Evolutionary conservation across 208 protist genomes (phyloP).

Genomic region (Leishmania gerbilli): DNA sequence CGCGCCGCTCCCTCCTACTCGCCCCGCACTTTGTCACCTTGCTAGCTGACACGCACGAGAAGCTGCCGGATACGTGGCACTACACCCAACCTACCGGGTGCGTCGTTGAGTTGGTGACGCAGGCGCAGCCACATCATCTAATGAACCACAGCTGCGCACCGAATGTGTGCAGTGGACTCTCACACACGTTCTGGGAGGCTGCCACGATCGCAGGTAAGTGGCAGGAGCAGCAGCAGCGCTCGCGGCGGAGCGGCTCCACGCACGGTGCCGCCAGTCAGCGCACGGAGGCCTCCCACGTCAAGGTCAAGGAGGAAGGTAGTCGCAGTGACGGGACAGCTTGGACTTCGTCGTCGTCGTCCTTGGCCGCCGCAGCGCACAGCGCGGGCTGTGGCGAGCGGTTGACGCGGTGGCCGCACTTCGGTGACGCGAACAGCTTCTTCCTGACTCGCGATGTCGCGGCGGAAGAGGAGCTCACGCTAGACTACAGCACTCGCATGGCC

Average conservation of each 20-base stretch:
- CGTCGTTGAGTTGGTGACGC: slow-evolving; percentile 64
- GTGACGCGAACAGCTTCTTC: slow-evolving; percentile 79
- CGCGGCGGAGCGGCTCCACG: neutral
- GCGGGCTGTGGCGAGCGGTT: slow-evolving; percentile 34
- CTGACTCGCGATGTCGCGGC: slow-evolving; percentile 59
- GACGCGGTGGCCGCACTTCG: slow-evolving; percentile 49
- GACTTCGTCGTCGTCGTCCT: neutral
- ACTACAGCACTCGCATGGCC: slow-evolving; percentile 64
- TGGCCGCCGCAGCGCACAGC: neutral
- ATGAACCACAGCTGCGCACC: slow-evolving; percentile 80
- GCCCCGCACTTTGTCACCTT: slow-evolving; percentile 45
- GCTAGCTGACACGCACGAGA: slow-evolving; percentile 63
- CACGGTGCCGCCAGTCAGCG: neutral
- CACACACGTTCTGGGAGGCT: slow-evolving; percentile 57
- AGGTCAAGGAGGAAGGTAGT: neutral
- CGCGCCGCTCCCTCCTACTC: slow-evolving; percentile 57
- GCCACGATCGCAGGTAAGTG: slow-evolving; percentile 18
- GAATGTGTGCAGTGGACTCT: slow-evolving; percentile 72
- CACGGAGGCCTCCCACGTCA: neutral
- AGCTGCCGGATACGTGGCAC: slow-evolving; percentile 73
- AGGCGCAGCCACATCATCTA: slow-evolving; percentile 68
- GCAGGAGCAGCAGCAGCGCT: slow-evolving; percentile 1
- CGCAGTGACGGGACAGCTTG: neutral
- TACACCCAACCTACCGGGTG: slow-evolving; percentile 73
- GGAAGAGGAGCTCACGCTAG: slow-evolving; percentile 71